A percentile compares a stretch with the other conserved stretches of the same genome.
These are phyloP conservation scores for Akanthomyces muscarius DNA, from an alignment of 2,329 filamentous ascomycete species.

Conservation along the genomic window DNA sequence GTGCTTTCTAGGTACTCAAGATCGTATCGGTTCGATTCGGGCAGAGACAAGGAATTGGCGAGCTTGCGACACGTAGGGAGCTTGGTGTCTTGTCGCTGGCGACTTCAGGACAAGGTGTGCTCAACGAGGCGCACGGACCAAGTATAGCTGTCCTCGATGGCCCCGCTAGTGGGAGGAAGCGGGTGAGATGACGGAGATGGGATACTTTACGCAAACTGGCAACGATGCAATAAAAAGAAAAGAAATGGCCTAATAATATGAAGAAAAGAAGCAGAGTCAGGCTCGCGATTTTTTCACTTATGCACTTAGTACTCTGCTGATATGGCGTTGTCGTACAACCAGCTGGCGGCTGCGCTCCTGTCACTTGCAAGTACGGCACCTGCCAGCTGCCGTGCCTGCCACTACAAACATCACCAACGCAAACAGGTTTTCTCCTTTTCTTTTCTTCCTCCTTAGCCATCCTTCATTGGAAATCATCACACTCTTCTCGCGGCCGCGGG, in stretches of 20 bases:
- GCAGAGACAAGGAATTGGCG: not conserved
- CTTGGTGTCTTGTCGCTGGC: not conserved
- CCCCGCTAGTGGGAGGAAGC: not conserved
- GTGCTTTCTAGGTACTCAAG: not conserved
- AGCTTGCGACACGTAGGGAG: slow-evolving; percentile 3
- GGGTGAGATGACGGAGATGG: not conserved
- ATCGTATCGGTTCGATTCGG: not conserved
- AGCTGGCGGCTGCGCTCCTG: not conserved
- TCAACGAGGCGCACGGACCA: slow-evolving; percentile 18
- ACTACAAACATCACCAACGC: not conserved
- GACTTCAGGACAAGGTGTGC: slow-evolving; percentile 19
- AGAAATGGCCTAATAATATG: not conserved
- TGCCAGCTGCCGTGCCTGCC: not conserved
- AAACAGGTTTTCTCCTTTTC: not conserved
- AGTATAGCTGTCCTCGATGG: slow-evolving; percentile 8
- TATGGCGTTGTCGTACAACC: not conserved
- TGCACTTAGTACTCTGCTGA: not conserved
- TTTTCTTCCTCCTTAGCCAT: not conserved
- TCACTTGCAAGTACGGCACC: not conserved
- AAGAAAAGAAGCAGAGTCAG: too few relatives aligned
- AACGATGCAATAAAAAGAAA: not conserved
- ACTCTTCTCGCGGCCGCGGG: not conserved
- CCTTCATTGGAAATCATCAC: not conserved
- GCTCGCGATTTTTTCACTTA: not conserved
- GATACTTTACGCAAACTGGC: not conserved